A percentile compares a stretch with the other conserved stretches of the same genome.
Evolutionary conservation across 257 asterid species (phyloP).

Genomic region (Solanum dulcamara): DNA sequence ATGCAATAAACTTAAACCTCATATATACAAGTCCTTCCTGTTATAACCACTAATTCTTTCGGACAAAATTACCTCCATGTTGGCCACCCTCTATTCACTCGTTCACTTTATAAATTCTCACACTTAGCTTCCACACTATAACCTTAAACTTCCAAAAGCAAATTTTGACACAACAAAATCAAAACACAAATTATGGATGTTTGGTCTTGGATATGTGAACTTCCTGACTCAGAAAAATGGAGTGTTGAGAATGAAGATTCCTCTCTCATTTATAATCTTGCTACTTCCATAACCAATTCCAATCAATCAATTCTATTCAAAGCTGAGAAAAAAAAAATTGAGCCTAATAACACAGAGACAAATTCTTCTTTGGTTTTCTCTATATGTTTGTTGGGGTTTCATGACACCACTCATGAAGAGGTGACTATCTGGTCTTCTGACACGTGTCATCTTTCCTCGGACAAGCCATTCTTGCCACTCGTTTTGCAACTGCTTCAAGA

Average conservation of each 20-base stretch:
- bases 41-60: conserved; percentile 14
- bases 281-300: conserved; percentile 14
- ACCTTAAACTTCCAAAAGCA: neutral
- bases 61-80: conserved; percentile 42
- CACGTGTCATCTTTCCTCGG: conserved; percentile 34
- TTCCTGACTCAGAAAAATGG: conserved; percentile 49
- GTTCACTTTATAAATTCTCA: conserved; percentile 22
- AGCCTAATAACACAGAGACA: conserved; percentile 7
- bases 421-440: conserved; percentile 55
- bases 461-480: conserved; percentile 64
- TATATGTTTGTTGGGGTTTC: conserved; percentile 18
- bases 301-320: conserved; percentile 33
- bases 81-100: conserved; percentile 46
- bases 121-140: neutral
- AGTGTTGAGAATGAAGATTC: conserved; percentile 10
- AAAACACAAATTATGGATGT: conserved; percentile 38
- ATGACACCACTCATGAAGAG: conserved; percentile 8
- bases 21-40: conserved; percentile 7
- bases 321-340: conserved; percentile 29
- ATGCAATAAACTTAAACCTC: conserved; percentile 6
- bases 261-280: conserved; percentile 27
- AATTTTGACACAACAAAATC: neutral
- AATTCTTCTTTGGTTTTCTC: conserved; percentile 37
- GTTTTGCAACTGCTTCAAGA: conserved; percentile 68
- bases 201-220: conserved; percentile 89